Evolutionary conservation across 352 stramenopile species (phyloP).

Genomic region (Stephanocyclus meneghinianus): DNA sequence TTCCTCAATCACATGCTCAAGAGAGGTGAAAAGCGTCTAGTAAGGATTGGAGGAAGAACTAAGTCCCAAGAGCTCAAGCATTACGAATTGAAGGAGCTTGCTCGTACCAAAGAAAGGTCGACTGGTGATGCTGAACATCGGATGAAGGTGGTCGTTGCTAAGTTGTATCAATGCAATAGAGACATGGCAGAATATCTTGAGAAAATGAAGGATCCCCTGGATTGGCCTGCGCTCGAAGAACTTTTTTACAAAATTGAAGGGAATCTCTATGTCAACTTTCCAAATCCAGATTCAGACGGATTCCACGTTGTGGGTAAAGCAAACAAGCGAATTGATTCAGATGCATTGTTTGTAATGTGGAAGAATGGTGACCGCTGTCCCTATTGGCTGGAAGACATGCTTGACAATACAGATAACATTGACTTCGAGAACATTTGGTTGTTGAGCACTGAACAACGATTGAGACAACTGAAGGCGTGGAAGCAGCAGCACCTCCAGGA

Average conservation of each 20-base stretch:
- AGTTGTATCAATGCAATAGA: conserved; percentile 34
- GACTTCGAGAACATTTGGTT: conserved; percentile 46
- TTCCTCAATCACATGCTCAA: conserved; percentile 87
- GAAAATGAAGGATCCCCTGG: background rate
- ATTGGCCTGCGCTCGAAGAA: conserved; percentile 8
- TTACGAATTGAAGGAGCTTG: conserved; percentile 55
- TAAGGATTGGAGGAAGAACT: conserved; percentile 84
- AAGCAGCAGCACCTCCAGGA: conserved; percentile 20
- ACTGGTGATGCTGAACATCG: conserved; percentile 13
- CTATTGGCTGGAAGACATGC: conserved; percentile 20
- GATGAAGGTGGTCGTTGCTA: conserved; percentile 41
- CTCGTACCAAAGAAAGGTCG: conserved; percentile 23
- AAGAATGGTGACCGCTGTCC: conserved; percentile 44
- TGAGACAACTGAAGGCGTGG: conserved; percentile 26
- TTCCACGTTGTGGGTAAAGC: conserved; percentile 43
- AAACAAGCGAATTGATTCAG: conserved; percentile 33
- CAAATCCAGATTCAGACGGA: conserved; percentile 25
- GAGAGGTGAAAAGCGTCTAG: conserved; percentile 66
- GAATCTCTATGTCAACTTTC: conserved; percentile 34
- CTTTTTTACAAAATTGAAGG: conserved; percentile 31
- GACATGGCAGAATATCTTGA: conserved; percentile 27
- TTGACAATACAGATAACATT: conserved; percentile 13
- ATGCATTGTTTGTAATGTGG: conserved; percentile 50
- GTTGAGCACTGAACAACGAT: conserved; percentile 15
- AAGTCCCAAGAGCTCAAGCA: conserved; percentile 72